phyloP scores from a whole-genome alignment of 1,284 basidiomycete species.

The Wolfiporia cocos region DNA sequence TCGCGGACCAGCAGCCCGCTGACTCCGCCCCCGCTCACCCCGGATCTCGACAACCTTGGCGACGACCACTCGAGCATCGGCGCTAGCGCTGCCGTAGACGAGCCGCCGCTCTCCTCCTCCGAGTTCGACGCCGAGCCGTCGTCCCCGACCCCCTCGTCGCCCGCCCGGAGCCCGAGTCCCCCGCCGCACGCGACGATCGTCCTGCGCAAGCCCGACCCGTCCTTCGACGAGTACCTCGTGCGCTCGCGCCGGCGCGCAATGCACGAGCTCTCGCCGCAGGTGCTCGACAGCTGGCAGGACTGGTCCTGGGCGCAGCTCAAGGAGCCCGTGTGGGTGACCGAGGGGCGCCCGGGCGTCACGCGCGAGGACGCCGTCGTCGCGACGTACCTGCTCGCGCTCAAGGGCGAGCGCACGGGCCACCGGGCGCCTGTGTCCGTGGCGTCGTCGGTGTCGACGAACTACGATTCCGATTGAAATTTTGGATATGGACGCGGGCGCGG shows the following conservation, averaged over 20 bases:
- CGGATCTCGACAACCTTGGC: no score
- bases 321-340: slow-evolving; percentile 15
- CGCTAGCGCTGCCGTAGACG: no score
- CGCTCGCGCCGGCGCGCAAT: slow-evolving; percentile 15
- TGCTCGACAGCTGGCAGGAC: slow-evolving; percentile 15
- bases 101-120: slow-evolving; percentile 5
- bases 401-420: no score
- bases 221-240: slow-evolving; percentile 20
- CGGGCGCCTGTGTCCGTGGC: no score
- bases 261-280: slow-evolving; percentile 10
- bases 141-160: slow-evolving; percentile 21
- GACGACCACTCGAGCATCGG: no score
- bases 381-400: not conserved
- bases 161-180: slow-evolving; percentile 2
- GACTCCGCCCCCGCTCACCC: no score
- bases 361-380: slow-evolving; percentile 1
- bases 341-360: not conserved
- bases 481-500: no score
- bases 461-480: no score
- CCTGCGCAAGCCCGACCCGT: slow-evolving; percentile 9
- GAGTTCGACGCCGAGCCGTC: not conserved
- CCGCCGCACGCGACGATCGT: slow-evolving; percentile 7
- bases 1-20: no score
- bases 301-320: slow-evolving; percentile 20
- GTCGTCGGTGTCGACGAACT: no score